Evolutionary conservation across 495 filamentous ascomycete genomes (phyloP), one percentile per base, ranked within the genome.

Genomic region (Astrocystis sublimbata): DNA sequence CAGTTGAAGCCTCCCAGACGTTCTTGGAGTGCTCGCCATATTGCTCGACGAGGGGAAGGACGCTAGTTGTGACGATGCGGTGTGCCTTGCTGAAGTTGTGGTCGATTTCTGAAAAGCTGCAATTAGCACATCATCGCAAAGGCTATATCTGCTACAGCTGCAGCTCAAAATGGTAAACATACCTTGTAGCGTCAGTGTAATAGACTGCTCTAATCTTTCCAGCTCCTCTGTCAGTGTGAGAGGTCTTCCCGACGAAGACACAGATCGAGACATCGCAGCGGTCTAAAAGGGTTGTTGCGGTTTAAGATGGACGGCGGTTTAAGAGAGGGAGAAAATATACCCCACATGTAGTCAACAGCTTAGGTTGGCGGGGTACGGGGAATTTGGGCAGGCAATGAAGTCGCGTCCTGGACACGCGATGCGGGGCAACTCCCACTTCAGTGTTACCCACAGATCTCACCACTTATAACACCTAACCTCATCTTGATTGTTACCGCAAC

Each of bases 1-100:
- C 92, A 85, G 96, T 96, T 51, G 94, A 93, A 33, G 93, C 92
- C 65, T 98, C 92, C 96, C 96, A 98, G 21, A 98, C 94, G 51
- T 91, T 85, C 57, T 88, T 89, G 0, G 94, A 98, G 71, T 96
- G 89, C 64, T 96, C 91, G 24, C 90, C 91, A 77, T 98, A 98
- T 70, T 96, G 89, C 71, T 97, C 92, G n/a, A 98, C 92, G 3
- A 97, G 81, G 13, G 94, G 94, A 8, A 98, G 78, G 53, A 98
- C 96, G 63, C 89, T 96, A 0, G 89, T 88, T 9, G 94, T 98
- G 38, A 98, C 93, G 58, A 98, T 97, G 52, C 93, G 89, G 74
- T 98, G 94, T 21, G 94, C 93, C 69, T 91, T 91, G 76, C 90
- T 96, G 76, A 98, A 98, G 69, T 98, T 98, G 75, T 92, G 89